phyloP scores from a whole-genome alignment of 2,329 filamentous ascomycete species.

The Ophiobolus disseminans region DNA sequence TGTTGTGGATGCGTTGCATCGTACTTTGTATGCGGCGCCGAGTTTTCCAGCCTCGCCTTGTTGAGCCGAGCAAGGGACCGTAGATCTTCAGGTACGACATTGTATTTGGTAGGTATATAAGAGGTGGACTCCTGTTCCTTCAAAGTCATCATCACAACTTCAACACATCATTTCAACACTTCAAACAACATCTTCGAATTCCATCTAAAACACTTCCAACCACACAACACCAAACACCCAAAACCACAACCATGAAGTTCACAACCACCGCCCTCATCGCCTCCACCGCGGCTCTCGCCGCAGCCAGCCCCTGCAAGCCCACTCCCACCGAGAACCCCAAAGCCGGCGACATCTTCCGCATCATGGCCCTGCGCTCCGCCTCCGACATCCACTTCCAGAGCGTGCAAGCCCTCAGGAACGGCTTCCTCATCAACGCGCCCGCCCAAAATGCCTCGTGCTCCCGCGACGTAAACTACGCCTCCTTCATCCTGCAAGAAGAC shows the following conservation, averaged over 20 bases:
- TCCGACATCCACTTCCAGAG: conserved; percentile 56
- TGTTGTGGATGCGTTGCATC: background rate
- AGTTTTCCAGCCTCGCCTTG: background rate
- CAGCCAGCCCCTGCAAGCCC: background rate
- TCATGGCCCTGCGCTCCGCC: conserved; percentile 59
- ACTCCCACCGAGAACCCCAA: conserved; percentile 9
- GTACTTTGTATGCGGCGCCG: background rate
- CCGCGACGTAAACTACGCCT: conserved; percentile 50
- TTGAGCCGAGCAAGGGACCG: background rate
- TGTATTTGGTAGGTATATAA: background rate
- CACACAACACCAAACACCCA: background rate
- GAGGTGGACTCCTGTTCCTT: background rate
- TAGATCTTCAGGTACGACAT: background rate
- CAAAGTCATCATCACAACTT: background rate
- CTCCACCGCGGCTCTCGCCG: background rate
- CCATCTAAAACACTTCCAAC: background rate
- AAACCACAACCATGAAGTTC: background rate
- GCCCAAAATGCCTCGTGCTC: conserved; percentile 58
- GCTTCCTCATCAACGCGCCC: conserved; percentile 53
- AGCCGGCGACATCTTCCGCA: conserved; percentile 50
- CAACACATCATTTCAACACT: background rate
- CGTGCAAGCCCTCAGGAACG: conserved; percentile 55
- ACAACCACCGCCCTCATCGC: background rate
- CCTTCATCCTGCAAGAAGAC: conserved; percentile 57
- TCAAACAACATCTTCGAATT: background rate